Percentiles rank a stretch among this genome's conserved stretches.
Conservation (phyloP, 1,284 basidiomycete species). For the Heterobasidion occidentale region DNA sequence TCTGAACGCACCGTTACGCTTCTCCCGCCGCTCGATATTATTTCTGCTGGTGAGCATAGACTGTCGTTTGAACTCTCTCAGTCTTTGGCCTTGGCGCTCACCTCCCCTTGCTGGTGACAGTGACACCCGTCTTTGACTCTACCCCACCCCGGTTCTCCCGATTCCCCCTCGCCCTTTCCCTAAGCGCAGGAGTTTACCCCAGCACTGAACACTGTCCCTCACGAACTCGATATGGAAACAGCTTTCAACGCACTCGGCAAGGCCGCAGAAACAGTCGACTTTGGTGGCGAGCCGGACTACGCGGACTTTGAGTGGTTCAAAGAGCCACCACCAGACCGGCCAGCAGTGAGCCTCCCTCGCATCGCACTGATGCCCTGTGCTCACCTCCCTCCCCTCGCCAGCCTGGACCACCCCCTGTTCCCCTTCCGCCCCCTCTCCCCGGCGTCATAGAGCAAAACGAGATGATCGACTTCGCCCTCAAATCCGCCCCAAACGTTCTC, state of each 20-base stretch:
- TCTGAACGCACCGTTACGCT: slow-evolving; percentile 8
- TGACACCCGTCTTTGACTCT: slow-evolving; percentile 3
- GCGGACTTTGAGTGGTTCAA: slow-evolving; percentile 56
- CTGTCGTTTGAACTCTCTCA: background rate
- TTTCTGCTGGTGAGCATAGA: slow-evolving; percentile 9
- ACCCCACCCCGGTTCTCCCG: slow-evolving; percentile 8
- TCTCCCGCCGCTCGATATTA: slow-evolving; percentile 12
- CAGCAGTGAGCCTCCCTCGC: slow-evolving; percentile 12
- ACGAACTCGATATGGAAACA: slow-evolving; percentile 7
- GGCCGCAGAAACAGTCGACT: slow-evolving; percentile 56
- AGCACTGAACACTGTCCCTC: background rate
- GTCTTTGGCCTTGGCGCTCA: slow-evolving; percentile 1
- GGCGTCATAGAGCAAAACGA: slow-evolving; percentile 69
- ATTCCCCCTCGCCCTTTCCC: slow-evolving; percentile 3
- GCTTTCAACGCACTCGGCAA: slow-evolving; percentile 40
- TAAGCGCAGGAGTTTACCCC: no score
- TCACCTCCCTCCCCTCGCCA: slow-evolving; percentile 9
- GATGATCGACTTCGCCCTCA: slow-evolving; percentile 63
- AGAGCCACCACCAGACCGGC: slow-evolving; percentile 41
- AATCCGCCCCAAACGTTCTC: slow-evolving; percentile 68
- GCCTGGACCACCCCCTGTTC: slow-evolving; percentile 31
- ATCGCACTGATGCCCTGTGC: background rate
- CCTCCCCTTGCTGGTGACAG: slow-evolving; percentile 4
- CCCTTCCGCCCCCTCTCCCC: slow-evolving; percentile 52
- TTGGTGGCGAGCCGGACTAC: slow-evolving; percentile 59